Percentiles rank a stretch among this genome's conserved stretches.
Conservation (phyloP, 345 rosid genomes). For the Alliaria petiolata region DNA sequence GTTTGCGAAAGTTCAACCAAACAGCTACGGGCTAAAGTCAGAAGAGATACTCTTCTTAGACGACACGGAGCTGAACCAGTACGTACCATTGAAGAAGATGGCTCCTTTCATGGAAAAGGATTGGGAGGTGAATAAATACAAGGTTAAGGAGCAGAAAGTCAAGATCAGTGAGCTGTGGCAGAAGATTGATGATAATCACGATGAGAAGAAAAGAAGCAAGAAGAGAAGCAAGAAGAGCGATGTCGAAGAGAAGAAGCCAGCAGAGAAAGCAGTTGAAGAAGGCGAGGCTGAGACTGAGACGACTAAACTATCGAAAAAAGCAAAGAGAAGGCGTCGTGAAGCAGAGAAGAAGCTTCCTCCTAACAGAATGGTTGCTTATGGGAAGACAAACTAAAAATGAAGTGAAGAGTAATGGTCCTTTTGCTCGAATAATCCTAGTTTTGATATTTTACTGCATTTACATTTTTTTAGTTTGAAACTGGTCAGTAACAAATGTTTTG, state of each 20-base stretch:
- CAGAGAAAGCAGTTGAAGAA: constrained; percentile 23
- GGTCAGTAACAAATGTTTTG: no score
- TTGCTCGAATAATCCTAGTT: no score
- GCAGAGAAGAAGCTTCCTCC: constrained; percentile 50
- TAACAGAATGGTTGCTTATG: constrained; percentile 65
- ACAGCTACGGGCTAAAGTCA: constrained; percentile 55
- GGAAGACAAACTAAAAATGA: constrained; percentile 41
- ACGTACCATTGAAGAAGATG: constrained; percentile 74
- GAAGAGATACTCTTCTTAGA: constrained; percentile 57
- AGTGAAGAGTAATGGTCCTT: no score
- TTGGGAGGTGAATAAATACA: constrained; percentile 81
- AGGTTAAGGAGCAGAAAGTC: no score
- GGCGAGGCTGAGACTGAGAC: constrained; percentile 39
- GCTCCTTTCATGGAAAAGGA: constrained; percentile 73
- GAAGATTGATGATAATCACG: constrained; percentile 20
- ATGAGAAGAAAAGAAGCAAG: constrained; percentile 44
- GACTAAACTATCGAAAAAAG: constrained; percentile 51
- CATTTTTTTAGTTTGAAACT: no score
- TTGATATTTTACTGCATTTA: no score
- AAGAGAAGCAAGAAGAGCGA: constrained; percentile 32
- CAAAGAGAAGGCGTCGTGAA: constrained; percentile 59
- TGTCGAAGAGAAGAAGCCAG: constrained; percentile 3
- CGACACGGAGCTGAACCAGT: constrained; percentile 79
- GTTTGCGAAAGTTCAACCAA: constrained; percentile 69
- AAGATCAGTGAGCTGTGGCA: constrained; percentile 41